A percentile compares a stretch with the other conserved stretches of the same genome.
phyloP scores from a whole-genome alignment of 78 protist species.

The Acrasis kona region DNA sequence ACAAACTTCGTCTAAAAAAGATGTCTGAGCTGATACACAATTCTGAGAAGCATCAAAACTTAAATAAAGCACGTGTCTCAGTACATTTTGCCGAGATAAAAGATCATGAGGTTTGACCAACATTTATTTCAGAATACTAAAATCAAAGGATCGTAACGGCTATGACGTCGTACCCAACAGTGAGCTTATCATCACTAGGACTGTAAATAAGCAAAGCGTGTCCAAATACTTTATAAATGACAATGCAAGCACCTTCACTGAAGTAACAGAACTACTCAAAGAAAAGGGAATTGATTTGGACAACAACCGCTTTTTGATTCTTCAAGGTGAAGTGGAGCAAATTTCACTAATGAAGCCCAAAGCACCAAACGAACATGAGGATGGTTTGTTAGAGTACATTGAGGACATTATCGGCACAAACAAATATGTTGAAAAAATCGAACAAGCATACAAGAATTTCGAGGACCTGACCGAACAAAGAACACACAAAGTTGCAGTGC shows the following conservation, averaged over 20 bases:
- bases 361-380: slow-evolving; percentile 65
- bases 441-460: slow-evolving; percentile 11
- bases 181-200: slow-evolving; percentile 76
- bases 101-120: slow-evolving; percentile 52
- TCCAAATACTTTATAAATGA: slow-evolving; percentile 71
- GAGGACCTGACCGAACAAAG: slow-evolving; percentile 75
- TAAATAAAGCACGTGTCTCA: slow-evolving; percentile 65
- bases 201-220: slow-evolving; percentile 32
- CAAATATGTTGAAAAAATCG: slow-evolving; percentile 53
- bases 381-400: slow-evolving; percentile 96
- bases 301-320: slow-evolving; percentile 97
- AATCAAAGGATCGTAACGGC: slow-evolving; percentile 10
- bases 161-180: slow-evolving; percentile 48
- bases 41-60: slow-evolving; percentile 52
- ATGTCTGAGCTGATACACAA: slow-evolving; percentile 93
- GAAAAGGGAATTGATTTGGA: slow-evolving; percentile 89
- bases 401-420: slow-evolving; percentile 97
- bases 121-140: background rate
- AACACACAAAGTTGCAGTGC: slow-evolving; percentile 20
- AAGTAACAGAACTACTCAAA: slow-evolving; percentile 56
- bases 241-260: slow-evolving; percentile 11
- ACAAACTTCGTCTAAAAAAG: slow-evolving; percentile 80
- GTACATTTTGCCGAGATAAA: slow-evolving; percentile 86
- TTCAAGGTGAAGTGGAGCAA: slow-evolving; percentile 98
- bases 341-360: slow-evolving; percentile 99